Conservation (phyloP, 441 rosid genomes). For the Gossypium trilobum region DNA sequence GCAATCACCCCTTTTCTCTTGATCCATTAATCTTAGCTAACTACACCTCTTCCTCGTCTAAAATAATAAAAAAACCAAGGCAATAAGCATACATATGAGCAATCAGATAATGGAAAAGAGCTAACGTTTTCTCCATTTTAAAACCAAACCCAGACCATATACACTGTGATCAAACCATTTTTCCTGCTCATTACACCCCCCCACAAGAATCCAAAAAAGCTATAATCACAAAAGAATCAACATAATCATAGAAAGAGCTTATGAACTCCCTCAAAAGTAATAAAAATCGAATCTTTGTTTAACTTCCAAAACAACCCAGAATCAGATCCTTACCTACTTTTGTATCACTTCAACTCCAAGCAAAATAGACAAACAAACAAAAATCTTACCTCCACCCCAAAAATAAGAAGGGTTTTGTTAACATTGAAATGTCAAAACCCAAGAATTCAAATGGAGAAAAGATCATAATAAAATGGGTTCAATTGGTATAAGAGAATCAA, state of each 20-base stretch:
- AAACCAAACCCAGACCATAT: neutral
- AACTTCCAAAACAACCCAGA: conserved; percentile 19
- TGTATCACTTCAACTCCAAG: conserved; percentile 23
- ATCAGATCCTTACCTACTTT: conserved; percentile 27
- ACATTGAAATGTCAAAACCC: neutral
- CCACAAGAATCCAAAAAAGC: neutral
- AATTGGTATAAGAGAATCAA: neutral
- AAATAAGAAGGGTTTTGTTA: conserved; percentile 9
- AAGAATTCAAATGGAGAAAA: neutral
- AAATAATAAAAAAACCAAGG: conserved; percentile 12
- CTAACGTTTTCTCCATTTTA: neutral
- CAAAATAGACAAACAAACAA: conserved; percentile 9
- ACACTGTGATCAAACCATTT: conserved; percentile 5
- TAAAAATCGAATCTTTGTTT: conserved; percentile 21
- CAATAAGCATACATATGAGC: conserved; percentile 5
- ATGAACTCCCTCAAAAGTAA: neutral
- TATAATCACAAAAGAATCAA: conserved; percentile 6
- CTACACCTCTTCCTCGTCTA: conserved; percentile 7
- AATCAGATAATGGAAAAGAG: neutral
- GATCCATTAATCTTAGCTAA: conserved; percentile 27
- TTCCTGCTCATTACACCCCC: neutral
- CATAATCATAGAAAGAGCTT: neutral
- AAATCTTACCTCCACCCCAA: neutral
- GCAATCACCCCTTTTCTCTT: conserved; percentile 8
- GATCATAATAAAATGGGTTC: neutral